Base-by-base conservation (phyloP, 495 filamentous ascomycete species). In the Trichoderma virens region DNA sequence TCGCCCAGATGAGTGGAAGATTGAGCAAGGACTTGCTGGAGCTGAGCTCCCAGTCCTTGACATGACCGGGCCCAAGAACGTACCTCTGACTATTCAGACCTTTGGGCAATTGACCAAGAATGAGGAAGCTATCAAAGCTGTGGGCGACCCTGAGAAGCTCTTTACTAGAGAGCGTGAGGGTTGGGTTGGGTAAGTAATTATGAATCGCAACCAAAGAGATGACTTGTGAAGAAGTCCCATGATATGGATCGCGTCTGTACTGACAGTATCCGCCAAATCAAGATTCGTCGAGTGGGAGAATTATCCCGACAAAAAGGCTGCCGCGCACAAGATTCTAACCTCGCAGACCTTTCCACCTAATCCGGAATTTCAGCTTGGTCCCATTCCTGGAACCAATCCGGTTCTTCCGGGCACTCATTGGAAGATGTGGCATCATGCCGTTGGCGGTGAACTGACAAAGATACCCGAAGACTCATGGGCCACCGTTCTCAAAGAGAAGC, bases 231-330 rank as follows among this genome's bases (percentile, higher is more conserved):
- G n/a, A n/a, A n/a, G n/a, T n/a, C n/a, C n/a, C n/a, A n/a, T n/a
- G n/a, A n/a, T n/a, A n/a, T n/a, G n/a, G n/a, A 1, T 25, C 23
- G 45, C 45, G 1, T 3, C 38, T 18, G 11, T 18, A 18, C 38
- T 41, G 38, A 41, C 38, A 41, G 0, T 8, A 13, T 41, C 4
- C 23, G 45, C n/a, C n/a, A n/a, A n/a, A n/a, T 27, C 64, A 62
- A 76, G 76, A 0, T 87, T 88, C 67, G 76, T 89, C 5, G 87
- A 90, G 69, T 89, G 86, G 87, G 87, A 89, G 69, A 79, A 81
- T 14, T 86, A 88, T 63, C 87, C 86, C 0, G 85, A 88, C 47
- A 88, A 87, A 72, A 84, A 85, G 68, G 75, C 77, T 59, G 72
- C 75, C 51, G 87, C 83, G 14, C 75, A 79, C n/a, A 72, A 82